Evolutionary conservation across 2,329 filamentous ascomycete species (phyloP), one percentile per base, ranked within the genome.

Genomic region (Lasiodiplodia sp.): DNA sequence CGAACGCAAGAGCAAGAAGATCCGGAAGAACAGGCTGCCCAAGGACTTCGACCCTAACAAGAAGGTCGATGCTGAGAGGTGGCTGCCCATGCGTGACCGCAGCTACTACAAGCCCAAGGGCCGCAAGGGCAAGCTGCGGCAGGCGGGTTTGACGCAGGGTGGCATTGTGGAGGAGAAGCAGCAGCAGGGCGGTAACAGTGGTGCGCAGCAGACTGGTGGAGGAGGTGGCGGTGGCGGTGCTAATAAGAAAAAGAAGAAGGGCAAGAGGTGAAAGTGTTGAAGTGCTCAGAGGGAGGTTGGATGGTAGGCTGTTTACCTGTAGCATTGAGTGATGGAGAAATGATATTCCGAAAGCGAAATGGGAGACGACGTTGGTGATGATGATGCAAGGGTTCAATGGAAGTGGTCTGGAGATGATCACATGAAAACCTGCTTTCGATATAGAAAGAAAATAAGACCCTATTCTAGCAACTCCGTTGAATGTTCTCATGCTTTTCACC

Each of bases 81-180:
- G 96, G 96, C 82, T 99, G 70, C 95, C 96, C 14, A 84, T 98
- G 75, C 89, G 92, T 65, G 96, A 99, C 78, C 87, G 96, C 68
- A 96, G 92, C 73, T 92, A 89, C 51, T 99, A 97, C 81, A 86
- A 92, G 58, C 94, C 94, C 8, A 97, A 96, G 83, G 94, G 94
- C 6, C 94, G 92, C 84, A 97, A 97, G 86, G 92, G 93, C 67
- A 95, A 93, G 86, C 91, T 94, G 86, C 91, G 91, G 82, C 74
- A 78, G 71, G 80, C 81, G 74, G 90, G 89, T 4, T 83, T 90
- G 51, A 97, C 93, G 10, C 96, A 98, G 79, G 96, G 96, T 70
- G 95, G 94, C 60, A 82, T 91, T 14, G 92, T 93, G 25, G 89
- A 86, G 74, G 92, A 94, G 71, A 91, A 92, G 68, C 82, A 81